These are phyloP conservation scores for Podosphaera xanthii DNA, from an alignment of 2,329 filamentous ascomycete genomes.

Conservation along the genomic window DNA sequence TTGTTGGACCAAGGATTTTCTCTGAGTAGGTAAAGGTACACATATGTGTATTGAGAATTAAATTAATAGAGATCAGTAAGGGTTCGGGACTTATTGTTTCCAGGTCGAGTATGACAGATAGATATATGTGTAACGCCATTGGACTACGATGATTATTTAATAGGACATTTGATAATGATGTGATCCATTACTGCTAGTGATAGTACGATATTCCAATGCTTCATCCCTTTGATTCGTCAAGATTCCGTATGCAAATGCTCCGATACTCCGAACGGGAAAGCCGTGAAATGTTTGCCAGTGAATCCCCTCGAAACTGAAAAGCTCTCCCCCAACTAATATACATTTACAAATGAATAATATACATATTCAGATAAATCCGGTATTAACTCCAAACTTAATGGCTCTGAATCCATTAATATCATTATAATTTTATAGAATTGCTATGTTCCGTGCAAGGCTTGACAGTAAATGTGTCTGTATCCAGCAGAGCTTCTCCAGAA, in stretches of 20 bases:
- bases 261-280: not conserved
- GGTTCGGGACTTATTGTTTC: no score
- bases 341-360: not conserved
- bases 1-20: no score
- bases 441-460: not conserved
- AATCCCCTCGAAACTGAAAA: not conserved
- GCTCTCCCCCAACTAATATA: not conserved
- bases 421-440: not conserved
- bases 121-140: no score
- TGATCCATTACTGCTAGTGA: not conserved
- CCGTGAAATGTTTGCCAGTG: not conserved
- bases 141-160: no score
- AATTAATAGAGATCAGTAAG: no score
- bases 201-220: constrained; percentile 1
- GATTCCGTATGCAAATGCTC: not conserved
- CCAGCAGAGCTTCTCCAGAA: not conserved
- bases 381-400: not conserved
- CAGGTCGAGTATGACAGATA: no score
- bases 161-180: no score
- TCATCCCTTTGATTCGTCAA: not conserved
- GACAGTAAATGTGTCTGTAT: not conserved
- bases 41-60: no score
- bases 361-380: not conserved
- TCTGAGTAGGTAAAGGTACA: no score
- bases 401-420: not conserved